Evolutionary conservation across 176 grass and related monocot species (phyloP).

Genomic region (Tillandsia fasciculata): DNA sequence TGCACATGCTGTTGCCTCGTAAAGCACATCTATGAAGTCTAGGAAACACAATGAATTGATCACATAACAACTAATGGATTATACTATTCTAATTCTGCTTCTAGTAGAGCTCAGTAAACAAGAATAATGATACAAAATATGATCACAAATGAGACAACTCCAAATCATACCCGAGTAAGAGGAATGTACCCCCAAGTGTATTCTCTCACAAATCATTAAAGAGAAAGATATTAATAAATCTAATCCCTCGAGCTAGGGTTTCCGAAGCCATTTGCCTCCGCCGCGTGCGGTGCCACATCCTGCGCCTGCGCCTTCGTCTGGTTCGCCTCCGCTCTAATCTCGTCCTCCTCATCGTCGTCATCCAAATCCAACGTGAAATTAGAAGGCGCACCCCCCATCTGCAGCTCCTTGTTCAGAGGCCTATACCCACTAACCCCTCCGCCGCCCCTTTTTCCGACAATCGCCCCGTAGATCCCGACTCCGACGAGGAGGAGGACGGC

Average conservation of each 20-base stretch:
- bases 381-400: conserved; percentile 49
- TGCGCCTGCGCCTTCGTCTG: conserved; percentile 24
- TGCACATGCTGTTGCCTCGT: neutral
- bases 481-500: conserved; percentile 57
- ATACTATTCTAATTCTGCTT: neutral
- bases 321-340: conserved; percentile 21
- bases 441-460: conserved; percentile 16
- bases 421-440: conserved; percentile 34
- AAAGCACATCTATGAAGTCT: neutral
- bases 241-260: conserved; percentile 20
- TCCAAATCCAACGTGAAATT: conserved; percentile 70
- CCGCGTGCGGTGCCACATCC: conserved; percentile 24
- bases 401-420: conserved; percentile 61
- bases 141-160: too few relatives aligned
- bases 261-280: conserved; percentile 26
- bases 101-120: too few relatives aligned
- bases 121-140: too few relatives aligned
- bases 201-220: neutral
- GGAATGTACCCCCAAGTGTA: too few relatives aligned
- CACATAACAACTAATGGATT: neutral
- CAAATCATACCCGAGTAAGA: too few relatives aligned
- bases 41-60: neutral
- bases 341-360: conserved; percentile 73
- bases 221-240: conserved; percentile 10
- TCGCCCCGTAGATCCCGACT: conserved; percentile 21